Conservation (phyloP, 768 basidiomycete genomes). For the Boletus rubropictus region DNA sequence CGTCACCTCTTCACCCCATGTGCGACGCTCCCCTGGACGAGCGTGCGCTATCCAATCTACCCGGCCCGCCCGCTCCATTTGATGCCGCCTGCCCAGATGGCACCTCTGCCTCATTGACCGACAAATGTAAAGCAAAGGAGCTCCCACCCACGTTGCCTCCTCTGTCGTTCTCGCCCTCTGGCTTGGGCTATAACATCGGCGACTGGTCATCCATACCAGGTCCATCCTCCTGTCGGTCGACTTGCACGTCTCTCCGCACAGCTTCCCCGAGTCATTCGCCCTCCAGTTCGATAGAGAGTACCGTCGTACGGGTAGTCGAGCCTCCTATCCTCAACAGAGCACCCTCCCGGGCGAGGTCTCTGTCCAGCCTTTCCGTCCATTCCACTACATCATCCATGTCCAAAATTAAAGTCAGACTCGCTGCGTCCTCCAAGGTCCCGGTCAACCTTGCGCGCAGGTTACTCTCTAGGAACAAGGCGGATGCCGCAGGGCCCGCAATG, state of each 20-base stretch:
- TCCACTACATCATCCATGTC: slow-evolving; percentile 45
- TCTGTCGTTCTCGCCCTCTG: slow-evolving; percentile 52
- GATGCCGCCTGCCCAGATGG: slow-evolving; percentile 9
- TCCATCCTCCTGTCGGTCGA: slow-evolving; percentile 34
- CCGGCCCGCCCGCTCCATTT: slow-evolving; percentile 14
- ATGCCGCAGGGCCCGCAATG: slow-evolving; percentile 11
- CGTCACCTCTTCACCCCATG: not conserved
- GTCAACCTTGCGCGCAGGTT: slow-evolving; percentile 54
- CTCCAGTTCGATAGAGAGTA: slow-evolving; percentile 10
- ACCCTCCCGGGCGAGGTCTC: slow-evolving; percentile 48
- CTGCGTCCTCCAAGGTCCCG: slow-evolving; percentile 36
- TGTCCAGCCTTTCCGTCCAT: slow-evolving; percentile 47
- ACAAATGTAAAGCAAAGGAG: slow-evolving; percentile 53
- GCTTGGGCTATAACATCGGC: slow-evolving; percentile 40
- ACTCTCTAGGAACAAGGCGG: slow-evolving; percentile 39
- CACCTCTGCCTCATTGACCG: slow-evolving; percentile 25
- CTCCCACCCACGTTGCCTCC: slow-evolving; percentile 60
- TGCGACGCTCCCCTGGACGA: slow-evolving; percentile 5
- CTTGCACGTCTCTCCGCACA: slow-evolving; percentile 36
- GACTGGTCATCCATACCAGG: slow-evolving; percentile 33
- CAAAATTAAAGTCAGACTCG: slow-evolving; percentile 43
- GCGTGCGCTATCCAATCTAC: slow-evolving; percentile 25
- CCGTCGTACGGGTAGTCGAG: slow-evolving; percentile 9
- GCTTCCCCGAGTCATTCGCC: slow-evolving; percentile 18
- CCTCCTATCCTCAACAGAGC: slow-evolving; percentile 23